A percentile compares a stretch with the other conserved stretches of the same genome.
Evolutionary conservation across 306 rosid genomes (phyloP).

Genomic region (Morella rubra): DNA sequence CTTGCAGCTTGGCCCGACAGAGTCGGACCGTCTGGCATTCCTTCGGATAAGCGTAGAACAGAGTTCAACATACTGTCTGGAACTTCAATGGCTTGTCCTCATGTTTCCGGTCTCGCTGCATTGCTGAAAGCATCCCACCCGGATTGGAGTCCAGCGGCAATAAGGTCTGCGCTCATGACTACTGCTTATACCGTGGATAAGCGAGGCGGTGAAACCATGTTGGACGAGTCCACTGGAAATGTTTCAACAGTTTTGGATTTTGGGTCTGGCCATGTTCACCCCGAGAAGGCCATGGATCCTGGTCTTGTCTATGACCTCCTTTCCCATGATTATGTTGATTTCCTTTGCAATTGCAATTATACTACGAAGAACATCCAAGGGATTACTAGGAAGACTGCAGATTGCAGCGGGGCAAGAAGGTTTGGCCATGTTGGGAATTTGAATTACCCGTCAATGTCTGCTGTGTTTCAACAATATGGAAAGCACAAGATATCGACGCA

Average conservation of each 20-base stretch:
- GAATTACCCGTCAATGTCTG: constrained; percentile 80
- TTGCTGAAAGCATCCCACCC: constrained; percentile 90
- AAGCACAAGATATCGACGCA: constrained; percentile 74
- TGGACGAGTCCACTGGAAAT: constrained; percentile 84
- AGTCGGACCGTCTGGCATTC: constrained; percentile 74
- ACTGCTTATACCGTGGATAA: constrained; percentile 79
- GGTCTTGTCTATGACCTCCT: constrained; percentile 67
- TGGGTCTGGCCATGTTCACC: constrained; percentile 90
- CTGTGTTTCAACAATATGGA: constrained; percentile 77
- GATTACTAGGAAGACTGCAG: constrained; percentile 62
- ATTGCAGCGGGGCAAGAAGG: constrained; percentile 65
- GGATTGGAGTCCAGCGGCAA: constrained; percentile 86
- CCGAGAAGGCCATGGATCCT: constrained; percentile 80
- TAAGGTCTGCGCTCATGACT: constrained; percentile 81
- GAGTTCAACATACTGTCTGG: constrained; percentile 86
- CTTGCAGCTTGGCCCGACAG: constrained; percentile 96
- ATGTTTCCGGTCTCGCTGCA: constrained; percentile 84
- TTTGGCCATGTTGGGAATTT: constrained; percentile 82
- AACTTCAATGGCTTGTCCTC: constrained; percentile 97
- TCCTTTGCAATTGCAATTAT: constrained; percentile 85
- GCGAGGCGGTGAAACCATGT: constrained; percentile 51
- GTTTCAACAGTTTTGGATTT: constrained; percentile 66
- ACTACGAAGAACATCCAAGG: constrained; percentile 57
- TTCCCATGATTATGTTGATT: constrained; percentile 64
- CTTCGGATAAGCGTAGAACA: constrained; percentile 60